phyloP scores from a whole-genome alignment of 1,284 basidiomycete genomes.

The Meripilus lineatus region DNA sequence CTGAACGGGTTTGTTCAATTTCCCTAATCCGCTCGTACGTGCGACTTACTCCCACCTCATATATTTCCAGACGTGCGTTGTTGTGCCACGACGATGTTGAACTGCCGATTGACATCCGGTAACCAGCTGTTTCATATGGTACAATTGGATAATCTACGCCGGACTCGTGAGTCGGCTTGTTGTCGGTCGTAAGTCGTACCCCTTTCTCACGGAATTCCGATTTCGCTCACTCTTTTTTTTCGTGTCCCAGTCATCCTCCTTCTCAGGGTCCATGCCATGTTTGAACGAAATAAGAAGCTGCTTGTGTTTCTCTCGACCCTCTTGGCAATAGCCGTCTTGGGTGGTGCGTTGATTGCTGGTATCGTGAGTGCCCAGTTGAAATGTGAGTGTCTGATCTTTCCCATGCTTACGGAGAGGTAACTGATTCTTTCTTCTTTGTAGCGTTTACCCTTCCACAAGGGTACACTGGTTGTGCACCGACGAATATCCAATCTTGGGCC shows the following conservation, averaged over 20 bases:
- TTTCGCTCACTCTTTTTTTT: not conserved
- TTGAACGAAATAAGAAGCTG: not conserved
- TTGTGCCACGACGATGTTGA: not conserved
- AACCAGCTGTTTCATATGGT: slow-evolving; percentile 1
- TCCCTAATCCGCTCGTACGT: too few species aligned
- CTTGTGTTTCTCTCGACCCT: not conserved
- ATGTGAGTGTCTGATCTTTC: not conserved
- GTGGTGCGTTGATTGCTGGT: not conserved
- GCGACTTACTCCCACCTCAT: not conserved
- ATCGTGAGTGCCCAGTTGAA: not conserved
- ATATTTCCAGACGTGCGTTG: not conserved
- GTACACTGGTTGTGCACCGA: not conserved
- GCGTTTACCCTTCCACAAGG: not conserved
- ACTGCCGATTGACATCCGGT: not conserved
- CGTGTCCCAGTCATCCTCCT: slow-evolving; percentile 1
- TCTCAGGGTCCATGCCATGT: slow-evolving; percentile 2
- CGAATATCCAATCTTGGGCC: not conserved
- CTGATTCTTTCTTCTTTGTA: not conserved
- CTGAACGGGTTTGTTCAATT: not conserved
- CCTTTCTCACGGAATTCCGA: not conserved
- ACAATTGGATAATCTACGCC: not conserved
- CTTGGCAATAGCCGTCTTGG: not conserved
- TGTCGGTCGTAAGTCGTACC: not conserved
- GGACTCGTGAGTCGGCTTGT: not conserved
- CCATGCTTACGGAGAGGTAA: not conserved